Evolutionary conservation across 1,139 yeast species (phyloP).

Genomic region (Saccharomyces hybrid): DNA sequence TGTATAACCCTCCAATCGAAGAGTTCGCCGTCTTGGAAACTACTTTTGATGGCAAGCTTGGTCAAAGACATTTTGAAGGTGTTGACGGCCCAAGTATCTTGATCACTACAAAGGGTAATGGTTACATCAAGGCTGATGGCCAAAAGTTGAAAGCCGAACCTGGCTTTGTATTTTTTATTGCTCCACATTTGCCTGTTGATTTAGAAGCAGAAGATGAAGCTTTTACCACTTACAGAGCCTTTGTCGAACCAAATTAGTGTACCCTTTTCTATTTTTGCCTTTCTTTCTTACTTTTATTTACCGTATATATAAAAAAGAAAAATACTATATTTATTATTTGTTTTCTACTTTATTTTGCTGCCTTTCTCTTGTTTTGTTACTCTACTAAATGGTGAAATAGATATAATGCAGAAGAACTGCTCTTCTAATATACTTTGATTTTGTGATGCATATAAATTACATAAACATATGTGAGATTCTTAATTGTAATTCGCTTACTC

Average conservation of each 20-base stretch:
- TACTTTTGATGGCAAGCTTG: slow-evolving; percentile 40
- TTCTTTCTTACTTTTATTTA: slow-evolving; percentile 2
- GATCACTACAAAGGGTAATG: slow-evolving; percentile 76
- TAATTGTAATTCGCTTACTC: slow-evolving; percentile 6
- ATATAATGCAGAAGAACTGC: neutral
- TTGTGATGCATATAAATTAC: neutral
- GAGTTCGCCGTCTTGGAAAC: slow-evolving; percentile 91
- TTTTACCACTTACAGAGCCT: slow-evolving; percentile 81
- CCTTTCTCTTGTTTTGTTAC: neutral
- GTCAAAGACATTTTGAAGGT: slow-evolving; percentile 44
- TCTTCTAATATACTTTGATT: neutral
- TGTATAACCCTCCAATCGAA: slow-evolving; percentile 93
- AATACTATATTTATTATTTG: neutral
- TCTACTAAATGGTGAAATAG: neutral
- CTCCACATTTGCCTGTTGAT: slow-evolving; percentile 63
- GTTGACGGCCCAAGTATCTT: slow-evolving; percentile 84
- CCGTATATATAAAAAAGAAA: slow-evolving; percentile 16
- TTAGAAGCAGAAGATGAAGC: slow-evolving; percentile 46
- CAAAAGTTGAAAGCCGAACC: slow-evolving; percentile 42
- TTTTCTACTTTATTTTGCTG: neutral
- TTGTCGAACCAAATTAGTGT: slow-evolving; percentile 51
- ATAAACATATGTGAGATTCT: neutral
- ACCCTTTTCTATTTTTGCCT: neutral
- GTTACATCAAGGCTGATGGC: slow-evolving; percentile 43
- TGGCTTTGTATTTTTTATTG: slow-evolving; percentile 80